A percentile compares a stretch with the other conserved stretches of the same genome.
phyloP scores from a whole-genome alignment of 345 rosid species.

The Euphorbia lathyris region DNA sequence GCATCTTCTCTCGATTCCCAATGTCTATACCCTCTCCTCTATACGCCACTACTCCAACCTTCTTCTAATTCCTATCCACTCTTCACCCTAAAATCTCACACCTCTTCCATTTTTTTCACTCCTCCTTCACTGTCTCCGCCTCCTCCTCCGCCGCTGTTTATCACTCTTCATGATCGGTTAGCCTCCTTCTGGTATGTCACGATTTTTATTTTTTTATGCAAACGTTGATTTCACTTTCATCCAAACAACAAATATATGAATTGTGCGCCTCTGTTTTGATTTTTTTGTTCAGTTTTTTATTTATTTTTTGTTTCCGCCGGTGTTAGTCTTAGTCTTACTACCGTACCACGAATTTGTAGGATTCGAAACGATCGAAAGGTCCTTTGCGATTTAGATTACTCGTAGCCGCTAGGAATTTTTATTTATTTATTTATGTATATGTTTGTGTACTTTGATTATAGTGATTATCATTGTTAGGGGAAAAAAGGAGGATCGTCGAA shows the following conservation, averaged over 20 bases:
- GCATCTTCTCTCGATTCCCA: conserved; percentile 11
- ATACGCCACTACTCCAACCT: not conserved
- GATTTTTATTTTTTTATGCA: not conserved
- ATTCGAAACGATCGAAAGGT: not conserved
- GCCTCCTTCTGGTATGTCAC: conserved; percentile 24
- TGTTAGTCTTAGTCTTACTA: not conserved
- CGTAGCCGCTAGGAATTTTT: not conserved
- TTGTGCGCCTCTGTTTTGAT: not conserved
- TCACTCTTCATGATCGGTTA: conserved; percentile 21
- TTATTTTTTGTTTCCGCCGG: not conserved
- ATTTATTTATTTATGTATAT: too few relatives aligned
- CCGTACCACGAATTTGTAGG: not conserved
- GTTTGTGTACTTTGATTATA: not conserved
- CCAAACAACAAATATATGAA: too few relatives aligned
- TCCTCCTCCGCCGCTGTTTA: not conserved
- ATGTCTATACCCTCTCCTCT: not conserved
- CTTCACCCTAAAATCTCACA: conserved; percentile 12
- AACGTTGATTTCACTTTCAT: too few relatives aligned
- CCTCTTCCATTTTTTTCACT: too few relatives aligned
- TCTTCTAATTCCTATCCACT: conserved; percentile 18
- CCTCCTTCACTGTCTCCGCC: not conserved
- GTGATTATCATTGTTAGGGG: not conserved
- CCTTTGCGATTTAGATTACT: not conserved
- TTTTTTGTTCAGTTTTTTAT: not conserved
- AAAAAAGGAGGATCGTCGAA: not conserved